These are phyloP conservation scores for Strombidium stylifer DNA, from an alignment of 73 alveolate species.

Conservation along the genomic window DNA sequence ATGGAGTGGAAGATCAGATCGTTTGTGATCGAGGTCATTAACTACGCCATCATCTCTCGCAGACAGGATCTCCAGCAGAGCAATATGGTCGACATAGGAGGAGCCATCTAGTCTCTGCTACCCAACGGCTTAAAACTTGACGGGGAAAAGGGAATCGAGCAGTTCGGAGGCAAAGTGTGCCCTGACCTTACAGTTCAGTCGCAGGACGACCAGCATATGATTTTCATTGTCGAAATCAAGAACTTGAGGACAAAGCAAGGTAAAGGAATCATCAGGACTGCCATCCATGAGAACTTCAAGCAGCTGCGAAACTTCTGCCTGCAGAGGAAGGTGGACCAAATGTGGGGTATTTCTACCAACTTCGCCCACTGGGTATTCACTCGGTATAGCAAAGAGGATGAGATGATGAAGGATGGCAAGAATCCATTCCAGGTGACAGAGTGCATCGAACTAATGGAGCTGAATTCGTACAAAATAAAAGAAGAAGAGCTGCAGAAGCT, in stretches of 20 bases:
- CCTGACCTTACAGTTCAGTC: constrained; percentile 30
- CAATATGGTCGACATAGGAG: neutral
- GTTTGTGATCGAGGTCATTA: constrained; percentile 27
- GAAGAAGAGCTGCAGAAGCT: constrained; percentile 23
- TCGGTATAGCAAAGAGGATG: constrained; percentile 9
- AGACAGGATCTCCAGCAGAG: constrained; percentile 7
- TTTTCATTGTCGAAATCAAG: constrained; percentile 32
- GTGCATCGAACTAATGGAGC: constrained; percentile 37
- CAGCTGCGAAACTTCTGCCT: constrained; percentile 24
- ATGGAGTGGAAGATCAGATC: constrained; percentile 46
- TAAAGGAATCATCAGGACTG: constrained; percentile 32
- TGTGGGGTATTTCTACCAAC: constrained; percentile 34
- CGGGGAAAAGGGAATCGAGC: constrained; percentile 42
- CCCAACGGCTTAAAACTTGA: constrained; percentile 19
- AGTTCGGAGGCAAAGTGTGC: constrained; percentile 11
- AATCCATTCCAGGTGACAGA: constrained; percentile 28
- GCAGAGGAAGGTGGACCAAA: constrained; percentile 3
- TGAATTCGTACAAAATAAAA: constrained; percentile 12
- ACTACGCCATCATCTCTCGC: constrained; percentile 41
- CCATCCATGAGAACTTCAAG: constrained; percentile 36
- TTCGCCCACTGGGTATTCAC: constrained; percentile 47
- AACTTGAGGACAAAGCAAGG: constrained; percentile 33
- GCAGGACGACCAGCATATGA: constrained; percentile 14
- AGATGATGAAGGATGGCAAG: neutral
- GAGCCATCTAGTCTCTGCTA: no score